Percentiles rank a stretch among this genome's conserved stretches.
These are phyloP conservation scores for Stemphylium lycopersici DNA, from an alignment of 2,329 filamentous ascomycete genomes.

Conservation along the genomic window DNA sequence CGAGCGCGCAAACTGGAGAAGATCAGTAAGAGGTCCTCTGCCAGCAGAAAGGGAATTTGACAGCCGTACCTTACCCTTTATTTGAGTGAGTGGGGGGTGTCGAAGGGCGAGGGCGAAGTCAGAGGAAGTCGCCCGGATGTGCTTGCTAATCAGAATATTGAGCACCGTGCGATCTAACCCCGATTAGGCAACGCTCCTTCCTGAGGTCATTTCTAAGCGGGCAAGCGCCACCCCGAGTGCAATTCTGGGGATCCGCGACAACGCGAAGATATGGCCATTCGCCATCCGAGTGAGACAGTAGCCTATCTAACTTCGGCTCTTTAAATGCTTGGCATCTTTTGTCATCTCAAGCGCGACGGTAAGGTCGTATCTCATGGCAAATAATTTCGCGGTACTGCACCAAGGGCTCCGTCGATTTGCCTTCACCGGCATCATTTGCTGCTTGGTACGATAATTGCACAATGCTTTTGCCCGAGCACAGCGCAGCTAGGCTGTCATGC, in stretches of 20 bases:
- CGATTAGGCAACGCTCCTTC: constrained; percentile 18
- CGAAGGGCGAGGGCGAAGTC: constrained; percentile 25
- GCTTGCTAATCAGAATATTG: constrained; percentile 28
- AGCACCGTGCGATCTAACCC: constrained; percentile 8
- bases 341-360: background rate
- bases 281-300: background rate
- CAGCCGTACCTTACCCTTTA: constrained; percentile 39
- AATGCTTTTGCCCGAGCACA: background rate
- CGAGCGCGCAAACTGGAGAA: constrained; percentile 17
- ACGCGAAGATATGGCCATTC: background rate
- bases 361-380: background rate
- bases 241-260: constrained; percentile 5
- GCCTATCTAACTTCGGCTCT: background rate
- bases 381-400: background rate
- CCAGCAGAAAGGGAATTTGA: constrained; percentile 12
- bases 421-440: background rate
- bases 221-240: constrained; percentile 1
- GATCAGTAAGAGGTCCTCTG: constrained; percentile 19
- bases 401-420: background rate
- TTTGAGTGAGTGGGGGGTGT: constrained; percentile 34
- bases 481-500: background rate
- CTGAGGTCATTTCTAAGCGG: constrained; percentile 18
- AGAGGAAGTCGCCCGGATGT: constrained; percentile 15
- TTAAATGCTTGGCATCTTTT: background rate
- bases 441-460: background rate